A percentile compares a stretch with the other conserved stretches of the same genome.
phyloP scores from a whole-genome alignment of 768 basidiomycete genomes.

The Collybiopsis confluens region DNA sequence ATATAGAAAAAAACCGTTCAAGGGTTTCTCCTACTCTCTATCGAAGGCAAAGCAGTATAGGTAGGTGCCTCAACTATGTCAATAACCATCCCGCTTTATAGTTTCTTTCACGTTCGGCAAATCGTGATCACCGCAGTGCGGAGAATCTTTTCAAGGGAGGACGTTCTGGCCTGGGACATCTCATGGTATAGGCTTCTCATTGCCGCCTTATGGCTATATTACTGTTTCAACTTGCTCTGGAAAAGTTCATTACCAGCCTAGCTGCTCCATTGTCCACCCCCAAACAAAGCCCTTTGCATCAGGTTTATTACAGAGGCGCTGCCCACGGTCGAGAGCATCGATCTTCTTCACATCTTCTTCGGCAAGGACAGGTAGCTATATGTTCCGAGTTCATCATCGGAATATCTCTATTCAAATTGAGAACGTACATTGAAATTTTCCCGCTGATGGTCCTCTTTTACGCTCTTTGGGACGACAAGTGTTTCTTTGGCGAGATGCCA shows the following conservation, averaged over 20 bases:
- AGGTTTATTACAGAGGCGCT: constrained; percentile 27
- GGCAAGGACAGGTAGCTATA: constrained; percentile 27
- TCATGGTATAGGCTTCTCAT: too few relatives aligned
- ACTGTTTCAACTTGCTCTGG: background rate
- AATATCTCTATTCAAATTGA: background rate
- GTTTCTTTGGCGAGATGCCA: constrained; percentile 48
- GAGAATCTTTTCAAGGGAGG: too few relatives aligned
- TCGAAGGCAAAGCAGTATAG: too few relatives aligned
- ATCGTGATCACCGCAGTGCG: too few relatives aligned
- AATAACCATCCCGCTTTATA: too few relatives aligned
- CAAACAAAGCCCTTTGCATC: constrained; percentile 24
- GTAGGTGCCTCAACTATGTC: too few relatives aligned
- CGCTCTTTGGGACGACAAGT: constrained; percentile 44
- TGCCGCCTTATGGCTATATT: too few relatives aligned
- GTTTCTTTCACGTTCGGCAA: too few relatives aligned
- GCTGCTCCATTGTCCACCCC: constrained; percentile 34
- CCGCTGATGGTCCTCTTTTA: constrained; percentile 40
- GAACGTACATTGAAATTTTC: constrained; percentile 42
- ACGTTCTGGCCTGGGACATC: too few relatives aligned
- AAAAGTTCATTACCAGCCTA: constrained; percentile 30
- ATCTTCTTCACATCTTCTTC: constrained; percentile 28
- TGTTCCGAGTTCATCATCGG: background rate
- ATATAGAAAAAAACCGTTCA: too few relatives aligned
- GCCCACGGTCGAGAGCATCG: constrained; percentile 25
- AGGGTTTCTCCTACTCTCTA: too few relatives aligned